A percentile compares a stretch with the other conserved stretches of the same genome.
Evolutionary conservation across 1,139 yeast genomes (phyloP).

Genomic region (Geotrichum europaeum): DNA sequence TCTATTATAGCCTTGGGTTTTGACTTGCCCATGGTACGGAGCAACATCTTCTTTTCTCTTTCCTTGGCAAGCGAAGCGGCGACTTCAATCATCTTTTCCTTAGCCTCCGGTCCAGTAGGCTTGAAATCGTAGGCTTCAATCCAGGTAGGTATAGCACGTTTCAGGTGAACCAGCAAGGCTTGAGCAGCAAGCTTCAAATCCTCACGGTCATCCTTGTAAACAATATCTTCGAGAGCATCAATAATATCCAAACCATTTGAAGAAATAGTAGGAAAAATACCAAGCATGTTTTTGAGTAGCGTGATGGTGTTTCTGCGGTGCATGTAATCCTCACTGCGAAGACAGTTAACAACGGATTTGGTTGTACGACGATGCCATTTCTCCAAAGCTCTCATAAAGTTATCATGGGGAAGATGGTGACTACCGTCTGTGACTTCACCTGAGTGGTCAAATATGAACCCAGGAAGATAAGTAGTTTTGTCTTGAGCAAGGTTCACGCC

Average conservation of each 20-base stretch:
- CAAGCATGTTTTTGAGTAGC: constrained; percentile 61
- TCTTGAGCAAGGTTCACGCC: constrained; percentile 25
- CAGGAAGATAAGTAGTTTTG: constrained; percentile 26
- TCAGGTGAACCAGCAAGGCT: constrained; percentile 69
- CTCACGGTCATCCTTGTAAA: constrained; percentile 57
- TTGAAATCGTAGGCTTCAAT: constrained; percentile 38
- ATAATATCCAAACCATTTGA: constrained; percentile 58
- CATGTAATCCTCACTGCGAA: constrained; percentile 62
- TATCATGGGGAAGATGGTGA: constrained; percentile 34
- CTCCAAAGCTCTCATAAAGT: constrained; percentile 43
- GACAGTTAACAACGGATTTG: constrained; percentile 44
- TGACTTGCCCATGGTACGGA: constrained; percentile 2
- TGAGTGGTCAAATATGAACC: constrained; percentile 24
- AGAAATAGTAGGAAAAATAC: constrained; percentile 62
- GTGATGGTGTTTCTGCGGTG: constrained; percentile 77
- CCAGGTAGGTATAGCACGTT: constrained; percentile 53
- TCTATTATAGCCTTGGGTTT: background rate
- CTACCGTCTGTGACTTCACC: constrained; percentile 21
- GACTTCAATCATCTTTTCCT: constrained; percentile 21
- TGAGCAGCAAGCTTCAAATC: constrained; percentile 76
- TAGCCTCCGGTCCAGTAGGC: constrained; percentile 23
- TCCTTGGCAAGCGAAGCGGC: constrained; percentile 18
- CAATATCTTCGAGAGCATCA: constrained; percentile 45
- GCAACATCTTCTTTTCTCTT: constrained; percentile 16
- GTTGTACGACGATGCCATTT: constrained; percentile 52